phyloP scores from a whole-genome alignment of 108 stramenopile species.

The Seminavis robusta region DNA sequence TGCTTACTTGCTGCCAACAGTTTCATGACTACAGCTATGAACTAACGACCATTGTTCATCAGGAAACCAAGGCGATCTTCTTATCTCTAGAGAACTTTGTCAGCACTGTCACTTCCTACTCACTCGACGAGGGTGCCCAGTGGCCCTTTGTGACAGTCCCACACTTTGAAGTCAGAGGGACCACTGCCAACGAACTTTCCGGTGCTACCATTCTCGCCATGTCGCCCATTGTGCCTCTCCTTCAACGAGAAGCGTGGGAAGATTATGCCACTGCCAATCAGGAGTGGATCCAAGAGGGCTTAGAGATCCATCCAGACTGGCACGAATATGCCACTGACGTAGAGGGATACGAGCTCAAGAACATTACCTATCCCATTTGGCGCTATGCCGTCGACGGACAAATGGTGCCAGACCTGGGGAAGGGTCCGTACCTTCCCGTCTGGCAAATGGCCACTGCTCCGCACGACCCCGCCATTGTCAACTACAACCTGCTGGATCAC shows the following conservation, averaged over 20 bases:
- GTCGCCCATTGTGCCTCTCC: background rate
- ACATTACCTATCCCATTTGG: background rate
- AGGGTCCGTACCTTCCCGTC: background rate
- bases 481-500: background rate
- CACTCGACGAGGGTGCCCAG: background rate
- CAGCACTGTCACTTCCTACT: background rate
- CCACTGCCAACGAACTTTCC: background rate
- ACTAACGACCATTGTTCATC: background rate
- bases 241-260: background rate
- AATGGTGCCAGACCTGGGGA: background rate
- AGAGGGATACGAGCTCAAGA: background rate
- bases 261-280: background rate
- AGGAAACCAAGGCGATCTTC: background rate
- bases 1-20: too few relatives aligned
- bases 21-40: background rate
- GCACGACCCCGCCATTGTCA: conserved; percentile 2
- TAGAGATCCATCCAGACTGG: background rate
- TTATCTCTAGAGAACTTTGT: background rate
- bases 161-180: conserved; percentile 5
- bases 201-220: background rate
- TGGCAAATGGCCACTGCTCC: conserved; percentile 9
- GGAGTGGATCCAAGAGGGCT: conserved; percentile 3
- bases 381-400: background rate
- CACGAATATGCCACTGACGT: background rate
- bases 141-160: conserved; percentile 7